These are phyloP conservation scores for Fragilariopsis cylindrus DNA, from an alignment of 108 stramenopile species.

Conservation along the genomic window DNA sequence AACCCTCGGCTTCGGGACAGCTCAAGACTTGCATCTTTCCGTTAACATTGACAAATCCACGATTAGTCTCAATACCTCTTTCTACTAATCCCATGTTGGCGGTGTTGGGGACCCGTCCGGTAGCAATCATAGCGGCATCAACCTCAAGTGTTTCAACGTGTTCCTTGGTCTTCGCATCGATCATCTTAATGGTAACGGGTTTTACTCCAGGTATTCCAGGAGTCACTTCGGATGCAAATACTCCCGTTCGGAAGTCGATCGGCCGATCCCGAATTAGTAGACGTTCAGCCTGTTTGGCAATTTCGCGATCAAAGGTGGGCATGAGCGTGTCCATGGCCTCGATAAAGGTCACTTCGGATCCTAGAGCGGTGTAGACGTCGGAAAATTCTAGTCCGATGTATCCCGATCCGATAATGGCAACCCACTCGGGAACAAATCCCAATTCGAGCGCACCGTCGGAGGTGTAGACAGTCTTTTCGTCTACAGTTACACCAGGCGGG, in stretches of 20 bases:
- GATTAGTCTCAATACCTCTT: slow-evolving; percentile 86
- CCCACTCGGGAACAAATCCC: slow-evolving; percentile 93
- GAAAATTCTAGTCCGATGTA: slow-evolving; percentile 99
- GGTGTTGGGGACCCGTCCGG: slow-evolving; percentile 97
- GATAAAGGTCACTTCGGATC: slow-evolving; percentile 97
- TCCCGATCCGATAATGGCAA: slow-evolving; percentile 97
- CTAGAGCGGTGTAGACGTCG: slow-evolving; percentile 98
- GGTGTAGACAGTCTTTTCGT: slow-evolving; percentile 98
- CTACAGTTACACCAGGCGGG: slow-evolving; percentile 92
- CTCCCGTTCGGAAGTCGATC: slow-evolving; percentile 93
- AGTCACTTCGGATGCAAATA: slow-evolving; percentile 94
- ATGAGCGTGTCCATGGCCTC: slow-evolving; percentile 93
- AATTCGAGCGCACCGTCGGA: slow-evolving; percentile 95
- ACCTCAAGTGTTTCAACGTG: slow-evolving; percentile 97
- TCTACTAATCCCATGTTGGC: slow-evolving; percentile 90
- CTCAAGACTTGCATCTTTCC: slow-evolving; percentile 96
- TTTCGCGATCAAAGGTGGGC: slow-evolving; percentile 97
- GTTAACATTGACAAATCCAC: slow-evolving; percentile 95
- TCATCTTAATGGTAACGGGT: slow-evolving; percentile 98
- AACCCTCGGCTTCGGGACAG: slow-evolving; percentile 69
- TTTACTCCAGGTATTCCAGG: slow-evolving; percentile 95
- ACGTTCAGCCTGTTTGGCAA: slow-evolving; percentile 96
- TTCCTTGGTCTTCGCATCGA: slow-evolving; percentile 98
- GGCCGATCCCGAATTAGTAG: slow-evolving; percentile 91
- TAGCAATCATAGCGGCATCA: slow-evolving; percentile 98